Percentiles rank a stretch among this genome's conserved stretches.
These are phyloP conservation scores for Butyriboletus appendiculatus DNA, from an alignment of 1,284 basidiomycete species.

Conservation along the genomic window DNA sequence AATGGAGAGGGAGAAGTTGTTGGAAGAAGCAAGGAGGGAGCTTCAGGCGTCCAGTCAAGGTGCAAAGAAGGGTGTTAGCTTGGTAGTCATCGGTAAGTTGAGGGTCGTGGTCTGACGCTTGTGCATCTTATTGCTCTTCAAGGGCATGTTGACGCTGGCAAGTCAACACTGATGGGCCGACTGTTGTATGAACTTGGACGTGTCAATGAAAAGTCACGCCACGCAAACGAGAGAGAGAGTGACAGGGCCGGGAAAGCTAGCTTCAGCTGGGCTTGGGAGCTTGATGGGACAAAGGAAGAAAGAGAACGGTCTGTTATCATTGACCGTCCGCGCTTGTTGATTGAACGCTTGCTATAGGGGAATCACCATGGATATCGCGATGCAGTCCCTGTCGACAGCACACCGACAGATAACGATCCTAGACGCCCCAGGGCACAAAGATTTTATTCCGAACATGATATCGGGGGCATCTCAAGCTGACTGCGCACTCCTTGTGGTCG, in stretches of 20 bases:
- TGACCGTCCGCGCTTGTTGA: constrained; percentile 2
- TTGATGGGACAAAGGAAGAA: constrained; percentile 94
- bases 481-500: constrained; percentile 93
- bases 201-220: constrained; percentile 82
- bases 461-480: constrained; percentile 97
- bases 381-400: constrained; percentile 78
- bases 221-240: constrained; percentile 90
- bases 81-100: constrained; percentile 91
- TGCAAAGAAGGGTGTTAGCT: constrained; percentile 73
- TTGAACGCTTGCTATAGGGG: constrained; percentile 55
- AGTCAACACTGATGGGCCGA: constrained; percentile 97
- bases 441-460: constrained; percentile 99
- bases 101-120: constrained; percentile 1
- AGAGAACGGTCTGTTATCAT: constrained; percentile 72
- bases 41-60: constrained; percentile 54
- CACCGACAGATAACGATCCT: constrained; percentile 87
- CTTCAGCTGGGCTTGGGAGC: constrained; percentile 97
- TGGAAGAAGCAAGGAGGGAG: constrained; percentile 74
- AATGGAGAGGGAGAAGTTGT: constrained; percentile 80
- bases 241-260: constrained; percentile 90
- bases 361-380: constrained; percentile 96
- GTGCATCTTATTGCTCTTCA: constrained; percentile 10
- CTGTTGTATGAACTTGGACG: constrained; percentile 91
- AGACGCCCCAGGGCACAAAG: constrained; percentile 95
- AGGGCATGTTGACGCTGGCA: constrained; percentile 98